phyloP scores from a whole-genome alignment of 2,329 filamentous ascomycete species.

The Lojkania enalia region DNA sequence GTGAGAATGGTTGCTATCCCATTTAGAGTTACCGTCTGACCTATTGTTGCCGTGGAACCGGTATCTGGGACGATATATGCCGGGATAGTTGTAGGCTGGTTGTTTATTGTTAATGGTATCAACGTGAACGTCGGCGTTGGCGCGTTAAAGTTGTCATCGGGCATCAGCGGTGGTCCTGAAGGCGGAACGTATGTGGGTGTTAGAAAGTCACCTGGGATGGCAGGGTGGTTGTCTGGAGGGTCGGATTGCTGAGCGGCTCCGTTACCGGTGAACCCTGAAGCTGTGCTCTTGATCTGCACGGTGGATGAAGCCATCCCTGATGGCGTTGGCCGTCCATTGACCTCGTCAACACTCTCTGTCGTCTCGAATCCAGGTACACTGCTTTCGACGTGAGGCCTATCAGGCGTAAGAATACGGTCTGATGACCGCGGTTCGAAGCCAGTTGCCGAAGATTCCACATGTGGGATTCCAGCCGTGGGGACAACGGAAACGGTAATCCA shows the following conservation, averaged over 20 bases:
- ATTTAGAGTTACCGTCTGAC: slow-evolving; percentile 16
- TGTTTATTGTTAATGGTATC: slow-evolving; percentile 18
- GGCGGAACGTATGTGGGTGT: too few relatives aligned
- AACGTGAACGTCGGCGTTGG: slow-evolving; percentile 17
- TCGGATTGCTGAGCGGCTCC: background rate
- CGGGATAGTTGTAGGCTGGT: slow-evolving; percentile 11
- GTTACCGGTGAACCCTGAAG: background rate
- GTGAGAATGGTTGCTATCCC: slow-evolving; percentile 11
- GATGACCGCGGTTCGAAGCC: slow-evolving; percentile 10
- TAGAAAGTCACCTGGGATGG: background rate
- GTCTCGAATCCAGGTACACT: background rate
- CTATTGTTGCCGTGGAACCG: slow-evolving; percentile 15
- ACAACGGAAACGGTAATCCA: slow-evolving; percentile 1
- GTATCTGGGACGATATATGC: slow-evolving; percentile 18
- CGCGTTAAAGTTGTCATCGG: too few relatives aligned
- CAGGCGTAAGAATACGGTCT: background rate
- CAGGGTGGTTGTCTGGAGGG: too few relatives aligned
- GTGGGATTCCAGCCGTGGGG: slow-evolving; percentile 3
- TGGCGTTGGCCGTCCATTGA: background rate
- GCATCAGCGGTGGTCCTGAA: too few relatives aligned
- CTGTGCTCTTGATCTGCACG: slow-evolving; percentile 4
- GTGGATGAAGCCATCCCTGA: background rate
- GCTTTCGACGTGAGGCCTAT: slow-evolving; percentile 4
- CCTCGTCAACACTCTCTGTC: background rate
- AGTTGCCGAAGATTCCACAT: slow-evolving; percentile 4